Evolutionary conservation across 2,329 filamentous ascomycete species (phyloP).

Genomic region (Aspergillus sp.): DNA sequence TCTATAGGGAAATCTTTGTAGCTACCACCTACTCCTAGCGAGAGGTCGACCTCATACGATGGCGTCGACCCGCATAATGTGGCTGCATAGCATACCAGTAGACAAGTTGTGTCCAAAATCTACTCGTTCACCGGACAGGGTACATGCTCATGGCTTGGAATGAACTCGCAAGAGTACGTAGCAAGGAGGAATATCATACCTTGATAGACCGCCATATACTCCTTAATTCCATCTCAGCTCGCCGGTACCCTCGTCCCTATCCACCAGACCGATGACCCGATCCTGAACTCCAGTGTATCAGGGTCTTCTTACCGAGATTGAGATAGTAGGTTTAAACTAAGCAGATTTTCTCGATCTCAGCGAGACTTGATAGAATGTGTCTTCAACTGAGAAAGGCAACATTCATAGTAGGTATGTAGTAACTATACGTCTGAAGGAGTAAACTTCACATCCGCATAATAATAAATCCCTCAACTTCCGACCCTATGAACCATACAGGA

Average conservation of each 20-base stretch:
- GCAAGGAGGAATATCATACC: background rate
- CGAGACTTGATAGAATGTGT: too few species aligned
- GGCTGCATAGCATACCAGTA: background rate
- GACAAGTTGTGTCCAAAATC: background rate
- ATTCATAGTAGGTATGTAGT: too few species aligned
- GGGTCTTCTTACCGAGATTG: background rate
- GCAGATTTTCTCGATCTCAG: too few species aligned
- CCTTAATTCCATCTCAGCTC: slow-evolving; percentile 1
- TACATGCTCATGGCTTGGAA: background rate
- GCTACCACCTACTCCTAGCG: too few species aligned
- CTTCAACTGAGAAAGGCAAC: too few species aligned
- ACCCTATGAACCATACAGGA: too few species aligned
- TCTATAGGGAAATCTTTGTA: too few species aligned
- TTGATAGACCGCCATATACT: background rate
- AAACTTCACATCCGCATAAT: too few species aligned
- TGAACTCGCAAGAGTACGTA: too few species aligned
- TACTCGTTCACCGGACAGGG: background rate
- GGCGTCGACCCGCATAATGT: background rate
- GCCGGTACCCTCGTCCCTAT: background rate
- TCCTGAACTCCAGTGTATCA: background rate
- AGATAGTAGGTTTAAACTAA: too few species aligned
- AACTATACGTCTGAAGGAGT: too few species aligned
- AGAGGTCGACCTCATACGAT: background rate
- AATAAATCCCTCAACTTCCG: too few species aligned
- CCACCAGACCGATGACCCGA: background rate